Evolutionary conservation across 1,284 basidiomycete species (phyloP).

Genomic region (Microbotryum saponariae): DNA sequence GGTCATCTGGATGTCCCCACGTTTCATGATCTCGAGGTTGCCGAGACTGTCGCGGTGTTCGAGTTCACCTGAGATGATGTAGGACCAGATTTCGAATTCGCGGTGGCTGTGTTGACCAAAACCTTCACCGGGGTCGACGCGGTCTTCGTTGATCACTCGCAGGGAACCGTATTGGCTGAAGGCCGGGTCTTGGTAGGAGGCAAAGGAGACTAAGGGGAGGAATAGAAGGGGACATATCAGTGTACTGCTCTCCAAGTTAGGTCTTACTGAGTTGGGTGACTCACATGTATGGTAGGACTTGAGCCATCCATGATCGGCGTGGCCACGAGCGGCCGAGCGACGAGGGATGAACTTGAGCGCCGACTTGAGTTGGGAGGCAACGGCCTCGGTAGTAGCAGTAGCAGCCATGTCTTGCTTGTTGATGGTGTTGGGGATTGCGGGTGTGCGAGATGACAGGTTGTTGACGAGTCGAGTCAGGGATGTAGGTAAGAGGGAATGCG

Average conservation of each 20-base stretch:
- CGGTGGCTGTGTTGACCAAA: slow-evolving; percentile 79
- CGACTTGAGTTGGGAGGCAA: not conserved
- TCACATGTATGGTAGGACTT: slow-evolving; percentile 45
- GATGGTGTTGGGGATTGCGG: too few species aligned
- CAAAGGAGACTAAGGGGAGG: slow-evolving; percentile 14
- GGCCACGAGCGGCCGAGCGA: slow-evolving; percentile 48
- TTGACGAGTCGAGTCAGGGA: too few species aligned
- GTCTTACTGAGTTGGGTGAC: not conserved
- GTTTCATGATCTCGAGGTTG: slow-evolving; percentile 75
- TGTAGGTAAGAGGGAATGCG: too few species aligned
- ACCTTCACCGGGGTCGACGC: slow-evolving; percentile 65
- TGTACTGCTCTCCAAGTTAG: not conserved
- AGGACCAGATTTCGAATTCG: slow-evolving; percentile 70
- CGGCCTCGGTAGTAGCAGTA: too few species aligned
- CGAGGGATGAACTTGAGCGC: slow-evolving; percentile 30
- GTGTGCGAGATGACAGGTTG: too few species aligned
- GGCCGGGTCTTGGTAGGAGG: slow-evolving; percentile 13
- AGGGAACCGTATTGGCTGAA: slow-evolving; percentile 42
- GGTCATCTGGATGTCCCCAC: slow-evolving; percentile 85
- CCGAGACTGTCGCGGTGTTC: slow-evolving; percentile 70
- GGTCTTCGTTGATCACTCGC: slow-evolving; percentile 75
- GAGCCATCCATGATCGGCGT: slow-evolving; percentile 79
- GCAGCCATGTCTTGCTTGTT: too few species aligned
- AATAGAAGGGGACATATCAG: not conserved
- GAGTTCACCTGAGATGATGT: slow-evolving; percentile 66